Base-by-base conservation (phyloP, 257 asterid species). In the Plantago ovata region DNA sequence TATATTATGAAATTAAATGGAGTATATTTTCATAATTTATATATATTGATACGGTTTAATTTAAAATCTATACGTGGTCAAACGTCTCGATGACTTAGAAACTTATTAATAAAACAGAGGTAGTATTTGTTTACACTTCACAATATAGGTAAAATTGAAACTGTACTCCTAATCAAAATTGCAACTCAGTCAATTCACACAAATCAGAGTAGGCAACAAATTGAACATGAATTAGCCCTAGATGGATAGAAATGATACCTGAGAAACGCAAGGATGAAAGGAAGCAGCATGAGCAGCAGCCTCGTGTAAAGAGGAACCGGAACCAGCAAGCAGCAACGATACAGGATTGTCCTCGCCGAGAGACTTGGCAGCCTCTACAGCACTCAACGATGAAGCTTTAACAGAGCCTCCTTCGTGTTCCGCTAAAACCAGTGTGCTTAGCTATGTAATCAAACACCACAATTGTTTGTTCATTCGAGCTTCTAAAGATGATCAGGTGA, bases 261-360 rank as follows among this genome's bases (percentile, higher is more conserved):
- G 63, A 39, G 95, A 85, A 80, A 93, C 41, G 9, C 81, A 84
- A 68, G 95, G 95, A 76, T 82, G 85, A 63, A 75, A 76, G 9
- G 95, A 77, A 45, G 92, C 89, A 59, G 96, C 98, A 75, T 73
- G 82, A 56, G 63, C 65, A 42, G 89, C 95, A 69, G 97, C 95
- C 69, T 86, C 77, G 16, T 81, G 77, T 42, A 93, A 73, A 6
- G 88, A 85, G 53, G 86, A 79, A 46, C 97, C 97, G 19, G 89
- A 89, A 40, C 98, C 98, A 56, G 97, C 97, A 43, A 93, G 79
- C 42, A 93, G 73, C 59, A 93, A 60, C 32, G 92, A 79, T 45
- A 93, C 75, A 12, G 77, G 60, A 78, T 84, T 82, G 24, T 60
- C 86, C 57, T 75, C 79, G 13, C 94, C 87, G 71, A 92, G 70